Base-by-base conservation (phyloP, 345 rosid species). In the Rhodamnia argentea region DNA sequence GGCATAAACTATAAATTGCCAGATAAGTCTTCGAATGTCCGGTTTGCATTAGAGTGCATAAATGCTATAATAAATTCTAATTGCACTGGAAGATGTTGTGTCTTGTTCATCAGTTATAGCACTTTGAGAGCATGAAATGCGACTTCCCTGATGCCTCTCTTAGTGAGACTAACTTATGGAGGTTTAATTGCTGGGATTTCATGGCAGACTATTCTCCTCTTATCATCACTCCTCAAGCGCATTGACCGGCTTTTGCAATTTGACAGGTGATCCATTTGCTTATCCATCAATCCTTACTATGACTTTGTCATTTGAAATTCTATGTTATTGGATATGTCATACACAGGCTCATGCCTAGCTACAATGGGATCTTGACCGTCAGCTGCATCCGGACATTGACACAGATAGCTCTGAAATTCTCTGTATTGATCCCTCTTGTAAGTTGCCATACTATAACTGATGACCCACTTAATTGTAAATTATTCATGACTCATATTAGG, bases 141-240 rank as follows among this genome's bases (percentile, higher is more conserved):
- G 2, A 70, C 78, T 32, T 70, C 24, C 44, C 78, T 70, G 44
- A 70, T 32, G 24, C 78, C 78, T 62, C 47, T 32, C 47, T 18
- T 70, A 32, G 78, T 32, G 32, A 64, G 78, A 22, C 55, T 75
- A 9, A 18, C 11, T 32, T 64, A 64, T 64, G 78, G 44, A 16
- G 44, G 78, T 70, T 62, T 52, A 16, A 57, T 42, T 58, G 44
- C 53, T 59, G 51, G 26, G 26, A 81, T 85, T 74, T 87, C 75
- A 84, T 93, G 87, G 89, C 99, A 97, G 99, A 95, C 91, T 92
- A 87, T 95, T 47, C 87, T 88, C 87, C 89, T 94, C 88, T 90
- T 97, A 86, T 91, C 99, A 74, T 96, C 99, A 87, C 97, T 96
- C 89, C 96, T 97, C 92, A 97, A 97, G 92, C 96, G 96, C 87